A percentile compares a stretch with the other conserved stretches of the same genome.
Evolutionary conservation across 1,284 basidiomycete genomes (phyloP).

Genomic region (Trametes pubescens): DNA sequence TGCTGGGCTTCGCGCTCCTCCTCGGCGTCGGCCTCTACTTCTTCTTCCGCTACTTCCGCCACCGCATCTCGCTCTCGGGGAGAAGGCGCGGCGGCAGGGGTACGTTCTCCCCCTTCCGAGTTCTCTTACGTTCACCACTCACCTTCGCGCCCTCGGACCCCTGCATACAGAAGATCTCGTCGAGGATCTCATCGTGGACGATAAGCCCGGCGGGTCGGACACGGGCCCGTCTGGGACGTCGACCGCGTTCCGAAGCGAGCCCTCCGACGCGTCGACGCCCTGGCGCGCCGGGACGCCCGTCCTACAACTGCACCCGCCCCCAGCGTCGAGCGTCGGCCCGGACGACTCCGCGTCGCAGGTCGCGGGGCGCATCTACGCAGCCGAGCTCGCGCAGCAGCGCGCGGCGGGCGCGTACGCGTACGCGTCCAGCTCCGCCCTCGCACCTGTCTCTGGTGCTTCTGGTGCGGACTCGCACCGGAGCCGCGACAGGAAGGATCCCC

Average conservation of each 20-base stretch:
- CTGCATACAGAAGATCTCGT: conserved; percentile 17
- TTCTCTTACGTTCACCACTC: neutral
- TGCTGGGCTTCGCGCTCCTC: conserved; percentile 16
- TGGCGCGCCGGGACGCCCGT: conserved; percentile 8
- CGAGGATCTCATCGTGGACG: conserved; percentile 21
- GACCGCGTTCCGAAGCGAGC: conserved; percentile 2
- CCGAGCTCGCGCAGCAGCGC: conserved; percentile 19
- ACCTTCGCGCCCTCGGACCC: neutral
- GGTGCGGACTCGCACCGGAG: neutral
- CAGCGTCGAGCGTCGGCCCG: conserved; percentile 19
- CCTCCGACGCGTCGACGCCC: neutral
- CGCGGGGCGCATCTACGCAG: conserved; percentile 27
- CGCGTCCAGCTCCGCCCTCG: neutral
- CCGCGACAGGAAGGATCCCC: conserved; percentile 19
- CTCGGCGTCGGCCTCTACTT: conserved; percentile 15
- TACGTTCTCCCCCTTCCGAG: neutral
- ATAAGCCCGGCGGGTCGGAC: conserved; percentile 10
- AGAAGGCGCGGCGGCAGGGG: conserved; percentile 15
- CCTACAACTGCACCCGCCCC: conserved; percentile 1
- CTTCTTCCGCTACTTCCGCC: conserved; percentile 25
- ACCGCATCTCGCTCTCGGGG: conserved; percentile 16
- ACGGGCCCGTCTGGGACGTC: neutral
- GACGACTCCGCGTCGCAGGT: conserved; percentile 28
- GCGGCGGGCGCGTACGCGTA: neutral
- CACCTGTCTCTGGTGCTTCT: neutral